Conservation (phyloP, 169 alveolate genomes). For the Amoebophrya sp. region DNA sequence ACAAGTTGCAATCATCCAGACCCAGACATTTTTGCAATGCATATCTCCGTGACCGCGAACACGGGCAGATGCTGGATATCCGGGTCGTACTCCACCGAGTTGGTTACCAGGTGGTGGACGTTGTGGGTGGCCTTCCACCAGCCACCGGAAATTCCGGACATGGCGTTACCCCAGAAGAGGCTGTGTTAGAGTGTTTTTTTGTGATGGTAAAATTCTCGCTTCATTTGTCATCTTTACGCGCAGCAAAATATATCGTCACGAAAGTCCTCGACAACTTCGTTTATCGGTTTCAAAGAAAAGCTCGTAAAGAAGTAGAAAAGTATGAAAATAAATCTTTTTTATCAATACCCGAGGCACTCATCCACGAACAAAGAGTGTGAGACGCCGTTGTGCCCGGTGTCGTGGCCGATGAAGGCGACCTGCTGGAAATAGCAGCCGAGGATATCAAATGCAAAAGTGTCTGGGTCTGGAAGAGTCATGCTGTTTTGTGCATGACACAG, state of each 20-base stretch:
- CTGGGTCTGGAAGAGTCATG: too few species aligned
- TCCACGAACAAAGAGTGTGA: neutral
- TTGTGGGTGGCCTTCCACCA: conserved; percentile 43
- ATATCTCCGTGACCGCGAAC: conserved; percentile 16
- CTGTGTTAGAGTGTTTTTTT: neutral
- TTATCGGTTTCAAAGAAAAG: too few species aligned
- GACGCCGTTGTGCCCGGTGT: conserved; percentile 39
- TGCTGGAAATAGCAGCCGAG: conserved; percentile 35
- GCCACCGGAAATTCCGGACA: conserved; percentile 32
- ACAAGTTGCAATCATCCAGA: too few species aligned
- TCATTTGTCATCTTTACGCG: too few species aligned
- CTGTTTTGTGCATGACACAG: too few species aligned
- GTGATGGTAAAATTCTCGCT: too few species aligned
- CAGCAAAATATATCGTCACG: too few species aligned
- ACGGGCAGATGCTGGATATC: conserved; percentile 40
- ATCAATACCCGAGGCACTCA: conserved; percentile 24
- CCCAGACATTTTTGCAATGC: too few species aligned
- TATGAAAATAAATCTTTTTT: too few species aligned
- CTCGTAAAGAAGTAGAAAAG: too few species aligned
- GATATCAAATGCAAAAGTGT: too few species aligned
- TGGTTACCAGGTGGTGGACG: conserved; percentile 37
- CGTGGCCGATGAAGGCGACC: conserved; percentile 41
- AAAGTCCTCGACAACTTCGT: too few species aligned
- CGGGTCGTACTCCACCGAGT: conserved; percentile 31
- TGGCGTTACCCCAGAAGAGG: conserved; percentile 23